Evolutionary conservation across 257 asterid genomes (phyloP).

Genomic region (Nicotiana paniculata): DNA sequence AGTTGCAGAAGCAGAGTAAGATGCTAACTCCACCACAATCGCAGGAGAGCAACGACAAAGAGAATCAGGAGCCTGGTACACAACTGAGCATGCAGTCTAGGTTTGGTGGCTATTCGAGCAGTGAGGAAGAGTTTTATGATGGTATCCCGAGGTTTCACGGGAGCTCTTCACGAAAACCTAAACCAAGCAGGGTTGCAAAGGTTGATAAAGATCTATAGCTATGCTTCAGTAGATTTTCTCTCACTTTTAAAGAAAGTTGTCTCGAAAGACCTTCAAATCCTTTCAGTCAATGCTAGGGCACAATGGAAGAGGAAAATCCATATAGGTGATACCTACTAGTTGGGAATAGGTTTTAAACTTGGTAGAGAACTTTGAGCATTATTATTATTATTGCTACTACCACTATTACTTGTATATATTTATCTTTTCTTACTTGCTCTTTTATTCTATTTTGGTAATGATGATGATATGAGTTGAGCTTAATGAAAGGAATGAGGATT

Average conservation of each 20-base stretch:
- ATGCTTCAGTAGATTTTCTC: neutral
- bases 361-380: no score
- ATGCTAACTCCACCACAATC: slow-evolving; percentile 3
- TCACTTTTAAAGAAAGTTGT: neutral
- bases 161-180: slow-evolving; percentile 44
- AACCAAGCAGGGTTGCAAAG: slow-evolving; percentile 46
- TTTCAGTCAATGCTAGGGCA: no score
- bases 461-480: no score
- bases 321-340: no score
- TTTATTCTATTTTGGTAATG: no score
- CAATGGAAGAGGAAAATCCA: no score
- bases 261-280: no score
- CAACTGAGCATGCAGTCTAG: neutral
- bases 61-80: neutral
- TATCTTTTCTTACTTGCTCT: no score
- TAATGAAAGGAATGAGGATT: no score
- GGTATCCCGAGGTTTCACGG: slow-evolving; percentile 64
- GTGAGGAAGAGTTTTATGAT: slow-evolving; percentile 66
- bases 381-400: no score
- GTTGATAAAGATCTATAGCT: slow-evolving; percentile 16
- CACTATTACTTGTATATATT: no score
- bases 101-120: slow-evolving; percentile 15
- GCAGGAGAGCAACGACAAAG: neutral
- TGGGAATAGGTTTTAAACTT: no score
- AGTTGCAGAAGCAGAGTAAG: neutral